phyloP scores from a whole-genome alignment of 148 eudicot genomes.

The Rheum nobile region DNA sequence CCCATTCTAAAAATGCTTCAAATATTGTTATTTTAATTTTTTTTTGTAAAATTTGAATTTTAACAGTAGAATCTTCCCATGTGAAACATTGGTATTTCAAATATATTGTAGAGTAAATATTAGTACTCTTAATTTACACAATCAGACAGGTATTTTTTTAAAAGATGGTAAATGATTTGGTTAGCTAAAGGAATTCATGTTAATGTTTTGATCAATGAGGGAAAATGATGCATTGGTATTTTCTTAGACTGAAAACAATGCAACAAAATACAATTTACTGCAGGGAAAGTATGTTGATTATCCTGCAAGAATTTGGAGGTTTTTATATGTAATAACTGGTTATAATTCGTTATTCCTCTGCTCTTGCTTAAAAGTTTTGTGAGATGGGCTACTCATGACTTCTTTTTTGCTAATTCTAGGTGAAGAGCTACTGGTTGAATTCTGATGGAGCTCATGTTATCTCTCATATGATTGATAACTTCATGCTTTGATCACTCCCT shows the following conservation, averaged over 20 bases:
- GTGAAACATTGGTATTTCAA: no score
- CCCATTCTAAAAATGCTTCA: no score
- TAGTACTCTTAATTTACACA: no score
- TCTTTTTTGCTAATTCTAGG: slow-evolving; percentile 26
- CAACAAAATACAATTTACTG: no score
- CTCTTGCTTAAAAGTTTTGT: not conserved
- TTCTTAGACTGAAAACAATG: not conserved
- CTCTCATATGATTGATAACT: slow-evolving; percentile 79
- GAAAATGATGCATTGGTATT: not conserved
- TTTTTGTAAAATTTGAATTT: no score
- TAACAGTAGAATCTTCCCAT: no score
- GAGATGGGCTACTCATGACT: not conserved
- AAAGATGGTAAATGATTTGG: not conserved
- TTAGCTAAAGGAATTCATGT: not conserved
- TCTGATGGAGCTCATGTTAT: slow-evolving; percentile 92
- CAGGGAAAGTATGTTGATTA: not conserved
- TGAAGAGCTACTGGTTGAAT: slow-evolving; percentile 77
- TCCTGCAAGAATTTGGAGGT: not conserved
- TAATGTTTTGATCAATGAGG: not conserved
- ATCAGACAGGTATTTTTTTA: no score
- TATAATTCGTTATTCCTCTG: not conserved
- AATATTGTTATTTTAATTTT: no score
- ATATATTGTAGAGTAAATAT: no score
- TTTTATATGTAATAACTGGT: not conserved
- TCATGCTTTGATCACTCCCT: slow-evolving; percentile 31